Evolutionary conservation across 805 yeast genomes (phyloP), one percentile per base, ranked within the genome.

Genomic region (Scheffersomyces amazonensis): DNA sequence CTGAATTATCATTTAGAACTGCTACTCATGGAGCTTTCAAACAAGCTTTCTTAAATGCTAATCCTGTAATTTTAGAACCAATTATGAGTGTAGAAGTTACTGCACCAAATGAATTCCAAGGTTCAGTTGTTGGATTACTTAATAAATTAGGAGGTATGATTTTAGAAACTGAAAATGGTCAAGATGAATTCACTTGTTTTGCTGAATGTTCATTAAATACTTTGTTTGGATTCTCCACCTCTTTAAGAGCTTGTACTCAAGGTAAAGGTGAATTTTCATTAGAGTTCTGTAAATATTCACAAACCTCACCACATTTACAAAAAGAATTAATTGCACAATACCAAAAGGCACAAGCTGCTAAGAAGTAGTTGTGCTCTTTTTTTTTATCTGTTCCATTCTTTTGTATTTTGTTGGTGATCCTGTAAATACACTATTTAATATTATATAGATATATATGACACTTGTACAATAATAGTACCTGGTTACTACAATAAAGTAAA

Each of bases 211-310:
- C 98, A n/a, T 79, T 93, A 67, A 90, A 90, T 71, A 79, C 87
- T 45, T 80, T 93, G 88, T 93, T 93, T 63, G 99, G 99, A 27
- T 87, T 93, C 59, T 96, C 98, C 6, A 87, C 98, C 7, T 80
- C 87, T 18, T 75, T 93, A 58, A 84, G 99, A 74, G 98, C 99
- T 16, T 81, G 87, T 43, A 91, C 99, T 12, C 99, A 93, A 68
- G 99, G 99, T 68, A 93, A 93, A 63, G 99, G 99, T 56, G 98
- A 95, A 69, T 93, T 93, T 64, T 79, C 96, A 2, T 76, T 93
- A 64, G 99, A 93, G 64, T 93, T 93, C 71, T 83, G 86, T 59
- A 86, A 88, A 56, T 93, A 91, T 62, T 80, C 91, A 35, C 96
- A 95, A 49, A 85, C 95, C 36, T 77, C 95, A 34, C 87, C 91